A percentile compares a stretch with the other conserved stretches of the same genome.
Evolutionary conservation across 2,329 filamentous ascomycete genomes (phyloP).

Genomic region (Fusarium sp.): DNA sequence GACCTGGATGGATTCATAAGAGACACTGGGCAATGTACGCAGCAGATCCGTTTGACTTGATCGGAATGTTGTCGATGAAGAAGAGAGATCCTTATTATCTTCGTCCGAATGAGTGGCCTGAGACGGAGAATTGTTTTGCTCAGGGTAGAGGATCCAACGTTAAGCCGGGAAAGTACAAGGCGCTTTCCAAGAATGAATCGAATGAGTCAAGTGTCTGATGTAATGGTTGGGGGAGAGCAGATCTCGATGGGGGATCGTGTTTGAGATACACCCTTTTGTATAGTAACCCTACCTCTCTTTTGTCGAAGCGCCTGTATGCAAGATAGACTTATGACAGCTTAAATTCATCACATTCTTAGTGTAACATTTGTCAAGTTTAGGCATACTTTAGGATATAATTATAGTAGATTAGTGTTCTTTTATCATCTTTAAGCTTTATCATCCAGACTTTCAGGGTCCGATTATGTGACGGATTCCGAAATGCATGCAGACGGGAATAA

Average conservation of each 20-base stretch:
- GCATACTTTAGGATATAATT: neutral
- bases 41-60: slow-evolving; percentile 40
- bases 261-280: neutral
- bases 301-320: neutral
- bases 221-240: slow-evolving; percentile 3
- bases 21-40: slow-evolving; percentile 33
- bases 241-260: slow-evolving; percentile 1
- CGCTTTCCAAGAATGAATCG: slow-evolving; percentile 22
- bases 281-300: neutral
- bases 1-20: slow-evolving; percentile 44
- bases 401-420: neutral
- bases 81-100: slow-evolving; percentile 42
- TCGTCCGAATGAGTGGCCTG: slow-evolving; percentile 33
- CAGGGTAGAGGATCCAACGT: slow-evolving; percentile 40
- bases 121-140: slow-evolving; percentile 37
- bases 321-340: slow-evolving; percentile 2
- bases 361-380: neutral
- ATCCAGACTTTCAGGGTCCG: neutral
- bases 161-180: slow-evolving; percentile 18
- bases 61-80: slow-evolving; percentile 41
- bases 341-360: neutral
- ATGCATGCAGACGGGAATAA: neutral
- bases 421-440: neutral
- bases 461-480: neutral
- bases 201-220: slow-evolving; percentile 17